phyloP scores from a whole-genome alignment of 345 rosid species.

The Schrenkiella parvula region DNA sequence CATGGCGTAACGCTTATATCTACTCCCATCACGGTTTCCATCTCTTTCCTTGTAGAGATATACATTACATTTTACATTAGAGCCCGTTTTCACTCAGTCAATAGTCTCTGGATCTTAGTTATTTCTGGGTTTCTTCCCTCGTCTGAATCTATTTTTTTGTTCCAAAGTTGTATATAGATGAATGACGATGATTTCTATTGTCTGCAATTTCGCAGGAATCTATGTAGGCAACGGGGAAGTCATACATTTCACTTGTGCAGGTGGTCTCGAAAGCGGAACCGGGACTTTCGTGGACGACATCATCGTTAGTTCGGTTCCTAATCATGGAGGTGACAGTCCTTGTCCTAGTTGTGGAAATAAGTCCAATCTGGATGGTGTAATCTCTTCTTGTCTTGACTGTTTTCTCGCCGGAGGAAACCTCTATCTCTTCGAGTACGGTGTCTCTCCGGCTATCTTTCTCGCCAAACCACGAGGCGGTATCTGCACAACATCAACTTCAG shows the following conservation, averaged over 20 bases:
- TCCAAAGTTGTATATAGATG: background rate
- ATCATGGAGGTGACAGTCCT: conserved; percentile 38
- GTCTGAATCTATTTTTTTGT: background rate
- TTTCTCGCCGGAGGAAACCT: conserved; percentile 63
- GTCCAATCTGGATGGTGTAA: conserved; percentile 48
- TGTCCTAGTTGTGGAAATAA: conserved; percentile 57
- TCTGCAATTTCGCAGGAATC: conserved; percentile 44
- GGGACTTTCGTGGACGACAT: conserved; percentile 62
- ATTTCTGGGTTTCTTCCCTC: background rate
- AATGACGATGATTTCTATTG: background rate
- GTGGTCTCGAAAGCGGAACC: conserved; percentile 57
- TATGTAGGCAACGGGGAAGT: conserved; percentile 62
- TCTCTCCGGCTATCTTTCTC: conserved; percentile 41
- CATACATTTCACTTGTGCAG: conserved; percentile 73
- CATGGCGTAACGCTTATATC: conserved; percentile 64
- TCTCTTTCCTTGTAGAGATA: background rate
- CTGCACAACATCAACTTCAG: conserved; percentile 63
- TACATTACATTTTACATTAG: background rate
- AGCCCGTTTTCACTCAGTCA: background rate
- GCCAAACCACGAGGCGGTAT: conserved; percentile 74
- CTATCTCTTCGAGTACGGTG: conserved; percentile 54
- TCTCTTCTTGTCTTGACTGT: conserved; percentile 66
- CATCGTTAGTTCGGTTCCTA: conserved; percentile 46
- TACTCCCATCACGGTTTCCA: conserved; percentile 77
- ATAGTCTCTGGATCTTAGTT: background rate